phyloP scores from a whole-genome alignment of 768 basidiomycete species.

The Phaeotremella skinneri region DNA sequence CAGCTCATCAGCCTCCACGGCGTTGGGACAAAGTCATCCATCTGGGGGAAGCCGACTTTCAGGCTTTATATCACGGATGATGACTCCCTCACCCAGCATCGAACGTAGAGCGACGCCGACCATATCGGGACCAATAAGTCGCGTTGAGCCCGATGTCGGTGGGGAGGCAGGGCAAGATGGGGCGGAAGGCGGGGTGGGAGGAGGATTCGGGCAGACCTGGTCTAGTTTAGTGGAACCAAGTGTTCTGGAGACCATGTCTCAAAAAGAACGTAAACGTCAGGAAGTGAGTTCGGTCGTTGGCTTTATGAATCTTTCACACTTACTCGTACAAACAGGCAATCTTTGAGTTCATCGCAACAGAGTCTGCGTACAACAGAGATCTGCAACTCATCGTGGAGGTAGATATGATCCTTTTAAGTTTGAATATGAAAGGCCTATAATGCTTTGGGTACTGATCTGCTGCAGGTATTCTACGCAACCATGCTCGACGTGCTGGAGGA shows the following conservation, averaged over 20 bases:
- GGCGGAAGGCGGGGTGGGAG: not conserved
- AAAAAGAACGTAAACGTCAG: slow-evolving; percentile 77
- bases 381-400: slow-evolving; percentile 90
- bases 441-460: not conserved
- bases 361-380: slow-evolving; percentile 83
- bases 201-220: slow-evolving; percentile 66
- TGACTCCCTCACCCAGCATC: slow-evolving; percentile 19
- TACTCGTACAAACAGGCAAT: slow-evolving; percentile 62
- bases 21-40: no score
- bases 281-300: slow-evolving; percentile 58
- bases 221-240: slow-evolving; percentile 83
- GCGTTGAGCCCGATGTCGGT: slow-evolving; percentile 6
- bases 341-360: slow-evolving; percentile 91
- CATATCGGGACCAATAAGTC: slow-evolving; percentile 61
- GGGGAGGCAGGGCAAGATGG: not conserved
- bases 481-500: slow-evolving; percentile 68
- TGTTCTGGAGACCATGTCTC: slow-evolving; percentile 75
- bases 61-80: slow-evolving; percentile 39
- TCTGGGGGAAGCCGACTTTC: slow-evolving; percentile 25
- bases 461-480: slow-evolving; percentile 78
- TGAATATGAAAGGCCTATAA: not conserved
- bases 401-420: slow-evolving; percentile 20
- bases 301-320: not conserved
- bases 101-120: slow-evolving; percentile 49
- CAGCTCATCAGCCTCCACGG: not conserved